phyloP scores from a whole-genome alignment of 306 rosid genomes.

The Vigna nakashimae region DNA sequence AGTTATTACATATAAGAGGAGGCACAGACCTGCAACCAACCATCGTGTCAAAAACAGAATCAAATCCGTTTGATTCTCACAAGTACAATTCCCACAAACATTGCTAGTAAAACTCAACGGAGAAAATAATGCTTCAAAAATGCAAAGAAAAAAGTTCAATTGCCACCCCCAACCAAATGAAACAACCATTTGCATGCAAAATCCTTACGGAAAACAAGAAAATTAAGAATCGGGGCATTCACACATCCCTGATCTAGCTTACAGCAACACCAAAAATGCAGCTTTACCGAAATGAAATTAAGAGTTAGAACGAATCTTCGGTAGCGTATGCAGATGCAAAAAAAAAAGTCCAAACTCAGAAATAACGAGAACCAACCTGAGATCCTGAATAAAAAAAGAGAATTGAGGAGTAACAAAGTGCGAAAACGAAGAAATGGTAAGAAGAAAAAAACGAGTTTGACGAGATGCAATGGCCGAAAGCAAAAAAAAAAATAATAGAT shows the following conservation, averaged over 20 bases:
- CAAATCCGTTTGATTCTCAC: conserved; percentile 11
- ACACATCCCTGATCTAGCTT: conserved; percentile 40
- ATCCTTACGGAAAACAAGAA: conserved; percentile 1
- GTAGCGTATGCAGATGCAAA: conserved; percentile 13
- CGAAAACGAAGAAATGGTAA: not conserved
- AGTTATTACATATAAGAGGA: conserved; percentile 57
- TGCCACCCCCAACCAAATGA: conserved; percentile 16
- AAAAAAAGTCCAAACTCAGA: not conserved
- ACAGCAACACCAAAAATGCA: not conserved
- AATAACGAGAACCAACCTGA: conserved; percentile 39
- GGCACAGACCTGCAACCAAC: conserved; percentile 64
- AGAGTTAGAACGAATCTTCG: conserved; percentile 19
- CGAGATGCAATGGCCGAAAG: conserved; percentile 12
- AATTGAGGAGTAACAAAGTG: conserved; percentile 15
- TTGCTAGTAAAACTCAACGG: not conserved
- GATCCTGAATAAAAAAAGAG: conserved; percentile 34
- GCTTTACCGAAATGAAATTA: conserved; percentile 3
- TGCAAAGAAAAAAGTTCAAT: conserved; percentile 2
- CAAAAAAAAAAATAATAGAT: not conserved
- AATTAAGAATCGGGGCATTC: conserved; percentile 20
- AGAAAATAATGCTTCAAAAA: conserved; percentile 12
- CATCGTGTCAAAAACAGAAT: conserved; percentile 18
- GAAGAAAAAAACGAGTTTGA: conserved; percentile 9
- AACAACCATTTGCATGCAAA: conserved; percentile 39
- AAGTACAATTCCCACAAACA: conserved; percentile 31